Evolutionary conservation across 208 protist genomes (phyloP).

Genomic region (Tritrichomonas foetus): DNA sequence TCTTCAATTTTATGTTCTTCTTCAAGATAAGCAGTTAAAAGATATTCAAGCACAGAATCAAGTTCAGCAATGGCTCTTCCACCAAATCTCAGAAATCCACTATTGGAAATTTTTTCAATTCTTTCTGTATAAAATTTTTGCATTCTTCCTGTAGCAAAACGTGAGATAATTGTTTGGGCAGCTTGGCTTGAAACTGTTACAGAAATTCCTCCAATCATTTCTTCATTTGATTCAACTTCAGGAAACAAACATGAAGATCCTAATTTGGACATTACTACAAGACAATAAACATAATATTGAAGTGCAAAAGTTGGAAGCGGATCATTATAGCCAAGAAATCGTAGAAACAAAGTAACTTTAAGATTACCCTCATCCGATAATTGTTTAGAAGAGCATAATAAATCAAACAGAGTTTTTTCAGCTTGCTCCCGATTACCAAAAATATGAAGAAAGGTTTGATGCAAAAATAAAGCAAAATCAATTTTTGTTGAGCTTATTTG

Average conservation of each 20-base stretch:
- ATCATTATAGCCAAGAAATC: not conserved
- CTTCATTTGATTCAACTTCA: not conserved
- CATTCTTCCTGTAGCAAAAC: not conserved
- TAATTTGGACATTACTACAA: not conserved
- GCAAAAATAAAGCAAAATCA: not conserved
- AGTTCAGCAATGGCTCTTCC: not conserved
- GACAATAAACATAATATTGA: not conserved
- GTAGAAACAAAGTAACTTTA: not conserved
- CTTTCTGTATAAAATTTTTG: not conserved
- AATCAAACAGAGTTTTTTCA: not conserved
- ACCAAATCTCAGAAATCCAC: not conserved
- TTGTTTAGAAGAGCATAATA: not conserved
- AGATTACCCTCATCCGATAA: not conserved
- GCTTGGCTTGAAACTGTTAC: not conserved
- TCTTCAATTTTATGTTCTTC: not conserved
- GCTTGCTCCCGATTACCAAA: not conserved
- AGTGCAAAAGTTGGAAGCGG: not conserved
- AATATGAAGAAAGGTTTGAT: not conserved
- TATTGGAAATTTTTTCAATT: not conserved
- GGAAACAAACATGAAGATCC: not conserved
- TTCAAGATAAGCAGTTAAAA: not conserved
- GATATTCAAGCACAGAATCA: not conserved
- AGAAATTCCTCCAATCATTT: not conserved
- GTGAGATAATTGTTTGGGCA: not conserved
- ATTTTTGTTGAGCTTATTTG: not conserved